These are phyloP conservation scores for Globisporangium ultimum DNA, from an alignment of 352 stramenopile genomes.

Conservation along the genomic window DNA sequence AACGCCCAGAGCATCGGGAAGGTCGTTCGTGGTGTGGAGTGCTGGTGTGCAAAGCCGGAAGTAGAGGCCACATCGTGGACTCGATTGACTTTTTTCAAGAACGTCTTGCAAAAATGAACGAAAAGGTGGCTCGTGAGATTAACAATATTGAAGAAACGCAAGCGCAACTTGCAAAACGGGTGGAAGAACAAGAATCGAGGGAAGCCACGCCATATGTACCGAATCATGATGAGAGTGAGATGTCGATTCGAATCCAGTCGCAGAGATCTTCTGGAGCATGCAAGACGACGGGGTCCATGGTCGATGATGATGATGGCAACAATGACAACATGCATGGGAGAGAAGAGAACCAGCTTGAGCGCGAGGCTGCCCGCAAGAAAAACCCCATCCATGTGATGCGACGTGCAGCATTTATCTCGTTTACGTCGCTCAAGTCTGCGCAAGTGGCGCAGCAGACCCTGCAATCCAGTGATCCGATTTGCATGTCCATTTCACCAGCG, in stretches of 20 bases:
- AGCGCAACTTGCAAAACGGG: slow-evolving; percentile 34
- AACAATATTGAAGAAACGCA: slow-evolving; percentile 60
- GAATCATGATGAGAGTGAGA: not conserved
- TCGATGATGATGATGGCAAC: slow-evolving; percentile 27
- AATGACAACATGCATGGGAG: slow-evolving; percentile 22
- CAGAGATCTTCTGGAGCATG: no score
- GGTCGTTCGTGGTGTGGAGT: slow-evolving; percentile 37
- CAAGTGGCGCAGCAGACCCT: slow-evolving; percentile 72
- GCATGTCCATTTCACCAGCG: slow-evolving; percentile 48
- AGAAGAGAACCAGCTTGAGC: slow-evolving; percentile 46
- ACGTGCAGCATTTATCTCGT: slow-evolving; percentile 71
- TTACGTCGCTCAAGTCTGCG: slow-evolving; percentile 64
- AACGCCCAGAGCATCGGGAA: slow-evolving; percentile 46
- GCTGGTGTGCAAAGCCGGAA: slow-evolving; percentile 36
- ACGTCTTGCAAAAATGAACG: slow-evolving; percentile 49
- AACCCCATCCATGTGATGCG: slow-evolving; percentile 64
- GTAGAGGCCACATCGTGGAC: slow-evolving; percentile 36
- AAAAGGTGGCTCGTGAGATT: slow-evolving; percentile 55
- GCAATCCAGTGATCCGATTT: slow-evolving; percentile 51
- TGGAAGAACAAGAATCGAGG: slow-evolving; percentile 29
- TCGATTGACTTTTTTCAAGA: slow-evolving; percentile 67
- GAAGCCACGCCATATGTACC: slow-evolving; percentile 12
- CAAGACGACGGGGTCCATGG: slow-evolving; percentile 4
- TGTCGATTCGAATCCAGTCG: slow-evolving; percentile 5
- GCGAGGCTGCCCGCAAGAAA: slow-evolving; percentile 41